Conservation (phyloP, 345 rosid genomes). For the Mangifera indica region DNA sequence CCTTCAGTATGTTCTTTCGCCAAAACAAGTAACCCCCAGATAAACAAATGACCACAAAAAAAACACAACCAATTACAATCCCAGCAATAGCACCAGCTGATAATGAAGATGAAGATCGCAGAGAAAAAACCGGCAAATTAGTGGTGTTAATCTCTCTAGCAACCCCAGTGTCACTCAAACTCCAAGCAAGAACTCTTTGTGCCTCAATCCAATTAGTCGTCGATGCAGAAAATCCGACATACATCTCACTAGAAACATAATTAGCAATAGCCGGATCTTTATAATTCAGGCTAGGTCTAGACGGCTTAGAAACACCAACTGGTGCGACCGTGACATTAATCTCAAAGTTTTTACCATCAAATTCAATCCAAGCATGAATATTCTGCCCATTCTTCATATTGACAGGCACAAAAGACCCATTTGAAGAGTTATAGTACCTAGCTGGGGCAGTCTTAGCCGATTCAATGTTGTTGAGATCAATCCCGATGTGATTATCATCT, state of each 20-base stretch:
- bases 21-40: neutral
- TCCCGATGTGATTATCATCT: conserved; percentile 48
- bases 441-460: conserved; percentile 35
- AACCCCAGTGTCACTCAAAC: conserved; percentile 26
- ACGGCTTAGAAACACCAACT: neutral
- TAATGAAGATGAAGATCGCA: too few species aligned
- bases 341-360: conserved; percentile 18
- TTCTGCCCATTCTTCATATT: conserved; percentile 26
- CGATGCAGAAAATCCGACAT: conserved; percentile 38
- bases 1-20: conserved; percentile 2
- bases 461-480: conserved; percentile 29
- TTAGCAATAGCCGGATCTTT: neutral
- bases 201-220: conserved; percentile 32
- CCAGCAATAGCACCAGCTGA: too few species aligned
- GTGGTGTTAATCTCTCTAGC: conserved; percentile 17
- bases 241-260: conserved; percentile 33
- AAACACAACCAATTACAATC: conserved; percentile 9
- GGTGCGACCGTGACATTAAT: neutral
- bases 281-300: conserved; percentile 9
- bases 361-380: conserved; percentile 46
- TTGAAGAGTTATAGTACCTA: conserved; percentile 20
- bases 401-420: conserved; percentile 1
- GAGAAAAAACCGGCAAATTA: neutral
- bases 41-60: neutral
- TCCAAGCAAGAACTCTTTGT: conserved; percentile 41